Conservation (phyloP, 768 basidiomycete genomes). For the Tubosaeta sp. region DNA sequence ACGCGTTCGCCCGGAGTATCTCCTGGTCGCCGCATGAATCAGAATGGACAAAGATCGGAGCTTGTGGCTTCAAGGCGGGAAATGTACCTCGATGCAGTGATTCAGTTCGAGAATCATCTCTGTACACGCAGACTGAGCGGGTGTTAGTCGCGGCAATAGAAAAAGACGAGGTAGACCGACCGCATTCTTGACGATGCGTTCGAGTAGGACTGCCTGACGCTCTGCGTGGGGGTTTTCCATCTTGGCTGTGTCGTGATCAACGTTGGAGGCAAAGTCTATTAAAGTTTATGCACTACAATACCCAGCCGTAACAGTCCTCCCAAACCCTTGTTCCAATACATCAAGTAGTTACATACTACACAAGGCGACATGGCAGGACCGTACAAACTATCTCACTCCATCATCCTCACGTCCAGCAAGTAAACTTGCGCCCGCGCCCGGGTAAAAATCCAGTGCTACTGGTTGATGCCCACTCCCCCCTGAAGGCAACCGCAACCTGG, state of each 20-base stretch:
- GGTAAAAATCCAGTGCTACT: conserved; percentile 15
- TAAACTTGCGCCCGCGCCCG: conserved; percentile 9
- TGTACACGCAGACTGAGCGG: conserved; percentile 79
- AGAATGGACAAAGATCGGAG: neutral
- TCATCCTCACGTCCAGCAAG: neutral
- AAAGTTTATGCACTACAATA: neutral
- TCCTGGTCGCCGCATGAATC: conserved; percentile 43
- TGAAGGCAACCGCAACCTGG: conserved; percentile 21
- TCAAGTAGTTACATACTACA: neutral
- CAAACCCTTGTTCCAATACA: conserved; percentile 8
- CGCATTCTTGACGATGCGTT: conserved; percentile 87
- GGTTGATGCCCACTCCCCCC: conserved; percentile 17
- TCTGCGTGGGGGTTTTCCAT: conserved; percentile 98
- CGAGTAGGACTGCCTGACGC: conserved; percentile 83
- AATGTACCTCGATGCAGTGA: conserved; percentile 73
- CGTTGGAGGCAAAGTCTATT: neutral
- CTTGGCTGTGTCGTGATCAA: conserved; percentile 4
- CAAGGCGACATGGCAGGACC: conserved; percentile 17
- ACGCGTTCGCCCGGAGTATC: conserved; percentile 71
- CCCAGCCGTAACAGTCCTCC: conserved; percentile 12
- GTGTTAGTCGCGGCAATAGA: neutral
- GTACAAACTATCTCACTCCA: neutral
- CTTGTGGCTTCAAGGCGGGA: neutral
- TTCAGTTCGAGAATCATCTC: conserved; percentile 89
- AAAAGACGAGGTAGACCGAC: conserved; percentile 40